Conservation (phyloP, 164 flowering plant species). For the Magnolia officinalis region DNA sequence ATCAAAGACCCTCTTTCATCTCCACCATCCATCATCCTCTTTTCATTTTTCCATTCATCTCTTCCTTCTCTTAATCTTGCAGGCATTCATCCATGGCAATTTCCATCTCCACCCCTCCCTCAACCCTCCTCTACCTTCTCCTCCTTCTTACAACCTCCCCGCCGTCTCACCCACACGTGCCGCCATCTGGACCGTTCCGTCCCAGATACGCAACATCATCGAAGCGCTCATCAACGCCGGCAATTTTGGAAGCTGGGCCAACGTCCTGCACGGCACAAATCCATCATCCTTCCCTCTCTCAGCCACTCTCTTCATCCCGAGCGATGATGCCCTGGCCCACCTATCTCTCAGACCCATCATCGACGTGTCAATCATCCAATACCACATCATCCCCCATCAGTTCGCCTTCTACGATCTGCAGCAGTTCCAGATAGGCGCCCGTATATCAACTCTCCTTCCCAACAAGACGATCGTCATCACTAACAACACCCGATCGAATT, state of each 20-base stretch:
- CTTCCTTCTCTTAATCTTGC: neutral
- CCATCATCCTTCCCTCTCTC: conserved; percentile 31
- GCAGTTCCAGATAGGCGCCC: conserved; percentile 8
- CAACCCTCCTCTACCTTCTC: neutral
- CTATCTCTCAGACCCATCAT: neutral
- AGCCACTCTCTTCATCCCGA: conserved; percentile 51
- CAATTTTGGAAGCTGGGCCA: conserved; percentile 46
- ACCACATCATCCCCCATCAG: conserved; percentile 27
- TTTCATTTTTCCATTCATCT: neutral
- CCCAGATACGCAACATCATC: conserved; percentile 33
- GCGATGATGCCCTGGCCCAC: conserved; percentile 16
- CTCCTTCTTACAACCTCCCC: neutral
- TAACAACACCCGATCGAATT: conserved; percentile 17
- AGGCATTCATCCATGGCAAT: neutral
- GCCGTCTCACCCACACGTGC: neutral
- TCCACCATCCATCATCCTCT: neutral
- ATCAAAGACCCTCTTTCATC: neutral
- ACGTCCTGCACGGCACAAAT: conserved; percentile 24
- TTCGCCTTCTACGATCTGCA: conserved; percentile 21
- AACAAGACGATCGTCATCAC: conserved; percentile 20
- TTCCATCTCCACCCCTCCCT: neutral
- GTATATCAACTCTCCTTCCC: conserved; percentile 27
- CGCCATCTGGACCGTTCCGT: neutral
- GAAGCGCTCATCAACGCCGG: conserved; percentile 43
- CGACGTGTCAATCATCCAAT: conserved; percentile 16